Evolutionary conservation across 164 flowering plant genomes (phyloP).

Genomic region (Tetracentron sinense): DNA sequence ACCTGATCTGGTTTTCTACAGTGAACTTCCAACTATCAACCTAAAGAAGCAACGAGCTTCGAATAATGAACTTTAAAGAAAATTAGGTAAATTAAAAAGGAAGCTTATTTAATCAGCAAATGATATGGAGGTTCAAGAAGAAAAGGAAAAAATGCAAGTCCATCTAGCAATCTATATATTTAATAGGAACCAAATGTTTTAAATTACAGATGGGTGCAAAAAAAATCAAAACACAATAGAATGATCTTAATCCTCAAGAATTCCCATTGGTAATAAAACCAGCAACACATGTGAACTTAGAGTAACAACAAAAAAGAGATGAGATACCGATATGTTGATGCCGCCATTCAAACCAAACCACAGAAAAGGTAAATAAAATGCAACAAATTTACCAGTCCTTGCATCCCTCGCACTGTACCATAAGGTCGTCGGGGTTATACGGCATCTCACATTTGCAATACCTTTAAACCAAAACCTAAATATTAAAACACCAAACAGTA

Average conservation of each 20-base stretch:
- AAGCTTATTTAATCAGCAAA: not conserved
- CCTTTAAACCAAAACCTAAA: constrained; percentile 33
- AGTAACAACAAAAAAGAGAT: too few relatives aligned
- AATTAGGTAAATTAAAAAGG: too few relatives aligned
- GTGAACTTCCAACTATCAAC: constrained; percentile 4
- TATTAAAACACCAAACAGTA: not conserved
- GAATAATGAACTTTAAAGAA: too few relatives aligned
- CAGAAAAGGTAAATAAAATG: too few relatives aligned
- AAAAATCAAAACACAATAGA: too few relatives aligned
- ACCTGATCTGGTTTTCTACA: not conserved
- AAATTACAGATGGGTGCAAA: too few relatives aligned
- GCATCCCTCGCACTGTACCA: constrained; percentile 88
- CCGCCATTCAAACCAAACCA: not conserved
- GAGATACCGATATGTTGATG: not conserved
- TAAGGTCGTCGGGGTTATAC: constrained; percentile 76
- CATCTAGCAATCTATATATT: too few relatives aligned
- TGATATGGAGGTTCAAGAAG: not conserved
- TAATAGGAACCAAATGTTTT: too few relatives aligned
- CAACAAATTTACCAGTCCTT: constrained; percentile 65
- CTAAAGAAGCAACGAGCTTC: not conserved
- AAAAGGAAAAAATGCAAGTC: not conserved
- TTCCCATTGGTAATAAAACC: too few relatives aligned
- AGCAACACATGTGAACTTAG: too few relatives aligned
- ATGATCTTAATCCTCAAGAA: too few relatives aligned
- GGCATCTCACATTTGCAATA: constrained; percentile 87